Conservation (phyloP, 129 eudicot species). For the Tanacetum coccineum region DNA sequence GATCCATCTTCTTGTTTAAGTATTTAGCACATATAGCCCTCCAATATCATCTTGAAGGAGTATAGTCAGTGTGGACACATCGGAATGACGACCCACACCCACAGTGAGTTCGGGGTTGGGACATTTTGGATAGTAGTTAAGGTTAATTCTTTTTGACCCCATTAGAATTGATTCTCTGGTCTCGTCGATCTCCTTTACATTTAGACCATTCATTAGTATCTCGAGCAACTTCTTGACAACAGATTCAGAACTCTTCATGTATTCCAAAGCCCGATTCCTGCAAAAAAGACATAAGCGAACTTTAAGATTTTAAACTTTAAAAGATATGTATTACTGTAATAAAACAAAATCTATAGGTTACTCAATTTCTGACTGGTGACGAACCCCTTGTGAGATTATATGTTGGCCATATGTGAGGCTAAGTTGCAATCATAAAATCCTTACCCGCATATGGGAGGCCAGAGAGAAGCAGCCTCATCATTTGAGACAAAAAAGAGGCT, state of each 20-base stretch:
- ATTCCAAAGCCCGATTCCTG: conserved; percentile 7
- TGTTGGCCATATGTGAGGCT: too few species aligned
- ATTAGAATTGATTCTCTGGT: conserved; percentile 3
- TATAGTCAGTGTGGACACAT: not conserved
- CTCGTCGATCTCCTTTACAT: not conserved
- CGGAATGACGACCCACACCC: conserved; percentile 4
- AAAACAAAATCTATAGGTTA: too few species aligned
- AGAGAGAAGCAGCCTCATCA: conserved; percentile 36
- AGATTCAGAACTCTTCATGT: conserved; percentile 8
- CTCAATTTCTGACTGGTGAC: too few species aligned
- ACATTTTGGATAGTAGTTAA: conserved; percentile 15
- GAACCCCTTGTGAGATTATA: too few species aligned
- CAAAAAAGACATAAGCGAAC: too few species aligned
- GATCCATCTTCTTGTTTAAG: not conserved
- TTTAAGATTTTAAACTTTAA: too few species aligned
- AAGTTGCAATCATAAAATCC: too few species aligned
- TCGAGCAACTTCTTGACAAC: not conserved
- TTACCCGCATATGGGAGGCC: conserved; percentile 46
- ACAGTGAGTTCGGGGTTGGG: conserved; percentile 13
- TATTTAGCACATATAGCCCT: conserved; percentile 3
- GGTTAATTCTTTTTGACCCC: conserved; percentile 1
- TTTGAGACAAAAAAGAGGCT: conserved; percentile 41
- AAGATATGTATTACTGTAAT: too few species aligned
- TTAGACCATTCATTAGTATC: conserved; percentile 1
- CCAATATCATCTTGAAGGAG: conserved; percentile 7